Conservation (phyloP, 306 rosid genomes). For the Vachellia collinsii region DNA sequence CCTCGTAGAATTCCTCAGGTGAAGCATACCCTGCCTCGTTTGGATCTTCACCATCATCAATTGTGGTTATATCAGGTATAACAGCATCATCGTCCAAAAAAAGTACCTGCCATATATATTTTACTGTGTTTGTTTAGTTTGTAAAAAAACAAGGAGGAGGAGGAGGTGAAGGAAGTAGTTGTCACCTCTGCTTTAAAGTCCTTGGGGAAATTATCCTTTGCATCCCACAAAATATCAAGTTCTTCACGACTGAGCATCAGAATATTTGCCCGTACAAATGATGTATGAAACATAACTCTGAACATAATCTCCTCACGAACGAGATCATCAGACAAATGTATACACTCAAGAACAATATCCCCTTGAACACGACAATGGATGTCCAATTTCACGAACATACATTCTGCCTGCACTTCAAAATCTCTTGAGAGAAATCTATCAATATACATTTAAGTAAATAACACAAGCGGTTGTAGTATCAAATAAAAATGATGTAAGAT, state of each 20-base stretch:
- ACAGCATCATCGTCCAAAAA: constrained; percentile 92
- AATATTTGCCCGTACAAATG: constrained; percentile 86
- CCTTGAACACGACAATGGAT: constrained; percentile 88
- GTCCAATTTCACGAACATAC: constrained; percentile 85
- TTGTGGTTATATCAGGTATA: constrained; percentile 74
- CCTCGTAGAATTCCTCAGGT: constrained; percentile 98
- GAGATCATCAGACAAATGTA: constrained; percentile 79
- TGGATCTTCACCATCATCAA: constrained; percentile 58
- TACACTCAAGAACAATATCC: constrained; percentile 92
- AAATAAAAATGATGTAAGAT: constrained; percentile 22
- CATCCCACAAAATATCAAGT: constrained; percentile 85
- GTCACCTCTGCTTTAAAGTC: constrained; percentile 96
- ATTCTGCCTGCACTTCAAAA: constrained; percentile 82
- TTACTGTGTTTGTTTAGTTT: constrained; percentile 71
- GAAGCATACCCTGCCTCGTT: constrained; percentile 78
- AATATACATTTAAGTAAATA: constrained; percentile 21
- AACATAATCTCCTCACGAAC: constrained; percentile 77
- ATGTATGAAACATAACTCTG: constrained; percentile 89
- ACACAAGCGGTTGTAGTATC: constrained; percentile 35
- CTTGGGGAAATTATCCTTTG: constrained; percentile 79
- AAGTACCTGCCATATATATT: constrained; percentile 84
- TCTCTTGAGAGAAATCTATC: constrained; percentile 48
- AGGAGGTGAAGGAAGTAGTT: constrained; percentile 39
- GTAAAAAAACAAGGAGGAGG: constrained; percentile 9
- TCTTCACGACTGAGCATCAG: constrained; percentile 85